Evolutionary conservation across 192 early-diverging fungal species (phyloP).

Genomic region (Backusella parvicylindrica): DNA sequence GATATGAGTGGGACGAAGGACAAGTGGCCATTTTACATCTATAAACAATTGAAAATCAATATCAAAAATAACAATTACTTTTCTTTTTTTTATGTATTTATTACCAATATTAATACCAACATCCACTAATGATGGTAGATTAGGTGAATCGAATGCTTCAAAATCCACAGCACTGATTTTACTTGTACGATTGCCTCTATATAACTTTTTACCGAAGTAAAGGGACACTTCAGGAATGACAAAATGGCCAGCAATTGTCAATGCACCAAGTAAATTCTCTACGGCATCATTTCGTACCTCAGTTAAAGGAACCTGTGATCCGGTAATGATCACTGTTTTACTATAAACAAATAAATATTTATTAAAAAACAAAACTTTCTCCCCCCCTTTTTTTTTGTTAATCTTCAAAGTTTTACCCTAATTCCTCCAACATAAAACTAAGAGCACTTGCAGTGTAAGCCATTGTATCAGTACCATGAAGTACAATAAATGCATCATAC

Average conservation of each 20-base stretch:
- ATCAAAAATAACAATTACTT: not conserved
- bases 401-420: conserved; percentile 59
- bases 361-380: too few species aligned
- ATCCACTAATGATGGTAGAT: conserved; percentile 83
- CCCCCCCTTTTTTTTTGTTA: not conserved
- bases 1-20: conserved; percentile 82
- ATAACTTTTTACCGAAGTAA: conserved; percentile 94
- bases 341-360: conserved; percentile 30
- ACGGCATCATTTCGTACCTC: conserved; percentile 98
- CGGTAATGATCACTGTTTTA: conserved; percentile 96
- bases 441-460: conserved; percentile 84
- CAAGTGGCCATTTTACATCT: conserved; percentile 90
- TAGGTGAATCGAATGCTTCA: conserved; percentile 85
- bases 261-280: conserved; percentile 92
- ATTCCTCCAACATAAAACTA: conserved; percentile 93
- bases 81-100: not conserved
- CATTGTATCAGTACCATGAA: conserved; percentile 94
- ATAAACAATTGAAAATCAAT: not conserved
- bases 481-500: conserved; percentile 94
- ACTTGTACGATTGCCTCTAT: conserved; percentile 83
- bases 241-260: conserved; percentile 98
- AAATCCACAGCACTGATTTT: conserved; percentile 81
- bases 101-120: conserved; percentile 94
- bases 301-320: conserved; percentile 95
- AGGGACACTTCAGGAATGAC: conserved; percentile 93